Evolutionary conservation across 2,329 filamentous ascomycete species (phyloP).

Genomic region (Pseudogymnoascus sp.): DNA sequence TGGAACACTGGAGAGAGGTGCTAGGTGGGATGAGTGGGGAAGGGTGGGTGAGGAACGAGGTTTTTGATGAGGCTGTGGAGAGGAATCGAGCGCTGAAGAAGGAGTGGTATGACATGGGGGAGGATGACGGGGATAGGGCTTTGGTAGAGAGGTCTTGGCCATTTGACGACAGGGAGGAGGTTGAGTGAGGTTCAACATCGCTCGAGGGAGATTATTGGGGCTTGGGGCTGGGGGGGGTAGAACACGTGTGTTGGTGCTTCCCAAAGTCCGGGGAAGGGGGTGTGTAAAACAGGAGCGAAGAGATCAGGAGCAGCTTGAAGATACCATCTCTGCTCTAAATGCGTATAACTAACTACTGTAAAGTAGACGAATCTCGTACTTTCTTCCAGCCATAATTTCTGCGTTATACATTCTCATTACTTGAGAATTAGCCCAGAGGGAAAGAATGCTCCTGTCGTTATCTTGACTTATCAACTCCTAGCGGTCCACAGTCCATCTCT

Average conservation of each 20-base stretch:
- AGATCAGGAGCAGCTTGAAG: neutral
- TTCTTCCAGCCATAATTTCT: neutral
- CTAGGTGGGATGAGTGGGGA: conserved; percentile 23
- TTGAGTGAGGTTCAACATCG: neutral
- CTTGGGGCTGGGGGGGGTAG: neutral
- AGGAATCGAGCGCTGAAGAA: conserved; percentile 5
- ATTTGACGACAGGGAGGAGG: neutral
- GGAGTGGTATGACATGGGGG: neutral
- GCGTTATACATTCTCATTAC: neutral
- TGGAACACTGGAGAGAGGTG: conserved; percentile 18
- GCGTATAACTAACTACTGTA: neutral
- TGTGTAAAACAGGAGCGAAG: neutral
- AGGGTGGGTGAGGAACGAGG: conserved; percentile 25
- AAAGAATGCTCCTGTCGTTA: too few relatives aligned
- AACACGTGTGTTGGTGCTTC: neutral
- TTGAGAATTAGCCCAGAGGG: neutral
- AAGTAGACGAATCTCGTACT: neutral
- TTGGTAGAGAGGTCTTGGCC: neutral
- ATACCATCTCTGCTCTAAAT: neutral
- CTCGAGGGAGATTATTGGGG: neutral
- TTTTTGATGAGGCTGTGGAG: conserved; percentile 19
- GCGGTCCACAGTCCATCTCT: neutral
- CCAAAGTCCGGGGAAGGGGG: neutral
- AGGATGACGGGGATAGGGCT: neutral
- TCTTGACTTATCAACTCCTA: neutral